Percentiles rank a stretch among this genome's conserved stretches.
Conservation (phyloP, 495 filamentous ascomycete species). For the Aspergillus carlsbadensis region DNA sequence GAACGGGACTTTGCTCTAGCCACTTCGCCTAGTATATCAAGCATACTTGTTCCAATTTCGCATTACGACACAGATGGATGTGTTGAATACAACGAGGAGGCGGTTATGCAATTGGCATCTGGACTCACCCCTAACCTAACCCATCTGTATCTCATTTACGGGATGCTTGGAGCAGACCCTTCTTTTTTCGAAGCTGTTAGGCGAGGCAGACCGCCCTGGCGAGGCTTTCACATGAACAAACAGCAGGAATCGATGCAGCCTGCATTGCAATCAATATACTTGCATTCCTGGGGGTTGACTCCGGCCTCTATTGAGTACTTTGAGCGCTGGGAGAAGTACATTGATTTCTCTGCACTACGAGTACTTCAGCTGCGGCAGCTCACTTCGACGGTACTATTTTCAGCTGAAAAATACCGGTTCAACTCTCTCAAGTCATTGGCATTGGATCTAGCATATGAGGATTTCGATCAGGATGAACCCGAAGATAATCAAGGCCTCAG, state of each 20-base stretch:
- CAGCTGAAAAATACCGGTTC: neutral
- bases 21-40: neutral
- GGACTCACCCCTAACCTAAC: neutral
- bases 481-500: neutral
- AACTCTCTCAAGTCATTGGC: neutral
- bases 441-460: neutral
- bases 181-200: neutral
- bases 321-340: neutral
- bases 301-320: neutral
- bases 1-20: neutral
- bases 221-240: neutral
- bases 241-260: neutral
- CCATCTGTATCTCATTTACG: neutral
- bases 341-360: neutral
- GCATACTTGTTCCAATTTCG: neutral
- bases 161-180: neutral
- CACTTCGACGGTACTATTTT: neutral
- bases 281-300: neutral
- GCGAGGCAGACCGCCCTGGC: neutral
- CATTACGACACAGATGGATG: neutral
- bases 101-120: neutral
- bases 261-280: neutral
- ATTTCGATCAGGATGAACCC: neutral
- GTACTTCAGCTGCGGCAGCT: neutral
- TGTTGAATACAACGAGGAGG: slow-evolving; percentile 4